Evolutionary conservation across 2,329 filamentous ascomycete genomes (phyloP), one percentile per base, ranked within the genome.

Genomic region (Pleoardoris graminearum): DNA sequence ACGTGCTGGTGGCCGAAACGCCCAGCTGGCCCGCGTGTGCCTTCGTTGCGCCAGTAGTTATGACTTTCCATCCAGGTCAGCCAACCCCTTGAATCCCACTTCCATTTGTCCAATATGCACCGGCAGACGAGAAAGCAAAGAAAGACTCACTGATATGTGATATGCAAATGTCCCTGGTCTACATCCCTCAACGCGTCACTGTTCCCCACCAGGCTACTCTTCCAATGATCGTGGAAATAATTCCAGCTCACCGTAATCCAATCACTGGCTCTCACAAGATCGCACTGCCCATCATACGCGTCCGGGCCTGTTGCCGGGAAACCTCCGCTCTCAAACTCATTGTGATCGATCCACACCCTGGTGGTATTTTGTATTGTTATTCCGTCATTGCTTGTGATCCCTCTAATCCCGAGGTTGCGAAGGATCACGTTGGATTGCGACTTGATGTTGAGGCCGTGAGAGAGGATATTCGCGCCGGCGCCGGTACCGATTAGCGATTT

Each of bases 1-100:
- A 83, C 67, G 75, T 89, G 86, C 12, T 77, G 84, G 48, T 83
- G 86, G 22, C 85, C 86, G 74, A 88, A 88, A 55, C 85, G 84
- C 60, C 87, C 71, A 7, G 81, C 83, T 4, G 86, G 86, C 1
- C 75, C 77, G 47, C 86, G 84, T 3, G 82, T 85, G 75, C 85
- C 84, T 63, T 85, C 72, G 74, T 87, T 85, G 55, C 68, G 68
- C 80, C 80, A 88, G 77, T 83, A 77, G 79, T 88, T 88, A 78
- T 88, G 84, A 73, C 50, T 53, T 32, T 7, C 3, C 41, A 16
- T 10, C 10, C 25, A 22, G 4, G n/a, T 30, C 17, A 32, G n/a
- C 17, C 35, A 23, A 25, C 19, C 8, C 11, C 5, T 12, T 23
- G 23, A 16, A 23, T n/a, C 14, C 2, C 21, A 11, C n/a, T 38